Evolutionary conservation across 2,329 filamentous ascomycete genomes (phyloP), one percentile per base, ranked within the genome.

Genomic region (Blastomyces emzantsi): DNA sequence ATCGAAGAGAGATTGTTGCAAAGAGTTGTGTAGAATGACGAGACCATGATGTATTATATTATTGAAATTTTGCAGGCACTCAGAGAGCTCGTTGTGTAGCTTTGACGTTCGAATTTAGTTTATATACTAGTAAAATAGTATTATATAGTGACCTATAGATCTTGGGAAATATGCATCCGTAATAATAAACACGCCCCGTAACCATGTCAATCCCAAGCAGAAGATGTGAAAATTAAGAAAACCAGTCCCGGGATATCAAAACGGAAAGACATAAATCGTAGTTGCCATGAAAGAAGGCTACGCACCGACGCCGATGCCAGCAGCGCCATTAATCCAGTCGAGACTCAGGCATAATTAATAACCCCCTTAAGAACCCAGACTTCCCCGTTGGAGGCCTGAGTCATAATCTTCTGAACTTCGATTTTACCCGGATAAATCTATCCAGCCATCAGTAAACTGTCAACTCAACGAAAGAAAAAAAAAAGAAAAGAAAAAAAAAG

Each of bases 381-480:
- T 76, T 97, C 90, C 3, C 94, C 94, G 73, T 97, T 99, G 3
- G 85, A 83, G 22, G 95, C 92, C 65, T 85, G 83, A 68, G 87
- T 88, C 1, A 87, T 88, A 61, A 96, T 81, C 64, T 81, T 86
- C 52, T 87, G 84, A 17, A 97, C 89, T 74, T 92, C 86, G 54
- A 97, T 85, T 67, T 86, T 83, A 6, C 88, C 89, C 0, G 93
- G 94, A 80, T 92, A 87, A 43, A 75, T 75, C 69, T 75, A 69
- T 62, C 19, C 28, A 47, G 55, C 67, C 30, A 64, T 70, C 47
- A 64, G 65, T 33, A 25, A 43, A 60, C 39, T 15, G 9, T 25
- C 36, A 55, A 28, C 3, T 11, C 41, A 47, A 45, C 19, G 11
- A 41, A n/a, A 33, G 17, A 2, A 47, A 47, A 22, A 59, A 59